A percentile compares a stretch with the other conserved stretches of the same genome.
These are phyloP conservation scores for Vicia sativa DNA, from an alignment of 306 rosid genomes.

Conservation along the genomic window DNA sequence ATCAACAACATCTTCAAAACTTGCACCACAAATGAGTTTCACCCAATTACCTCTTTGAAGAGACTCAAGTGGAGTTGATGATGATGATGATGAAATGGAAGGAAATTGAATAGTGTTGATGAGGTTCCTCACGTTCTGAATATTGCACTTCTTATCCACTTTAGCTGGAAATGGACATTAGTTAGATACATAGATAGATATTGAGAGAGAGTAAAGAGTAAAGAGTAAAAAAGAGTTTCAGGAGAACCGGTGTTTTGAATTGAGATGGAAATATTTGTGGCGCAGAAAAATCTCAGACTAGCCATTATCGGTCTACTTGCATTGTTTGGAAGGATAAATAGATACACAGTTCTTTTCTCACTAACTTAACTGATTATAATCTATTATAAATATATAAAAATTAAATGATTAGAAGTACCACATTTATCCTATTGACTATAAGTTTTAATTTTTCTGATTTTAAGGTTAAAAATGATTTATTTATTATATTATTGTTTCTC, in stretches of 20 bases:
- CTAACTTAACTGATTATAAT: too few relatives aligned
- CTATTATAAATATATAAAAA: too few relatives aligned
- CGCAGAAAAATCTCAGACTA: background rate
- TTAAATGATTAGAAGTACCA: too few relatives aligned
- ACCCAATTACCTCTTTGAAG: constrained; percentile 53
- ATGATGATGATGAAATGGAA: constrained; percentile 40
- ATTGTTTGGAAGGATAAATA: too few relatives aligned
- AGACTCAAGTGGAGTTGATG: constrained; percentile 52
- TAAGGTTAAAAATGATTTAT: too few relatives aligned
- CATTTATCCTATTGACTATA: too few relatives aligned
- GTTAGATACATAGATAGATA: background rate
- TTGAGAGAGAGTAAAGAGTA: background rate
- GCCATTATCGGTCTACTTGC: background rate
- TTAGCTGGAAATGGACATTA: background rate
- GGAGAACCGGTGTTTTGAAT: constrained; percentile 3
- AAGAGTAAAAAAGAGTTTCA: background rate
- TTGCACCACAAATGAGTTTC: constrained; percentile 61
- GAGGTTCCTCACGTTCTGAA: background rate
- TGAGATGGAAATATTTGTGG: background rate
- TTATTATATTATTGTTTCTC: too few relatives aligned
- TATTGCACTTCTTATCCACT: background rate
- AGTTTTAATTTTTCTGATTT: too few relatives aligned
- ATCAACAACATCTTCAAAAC: constrained; percentile 94
- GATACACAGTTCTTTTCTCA: too few relatives aligned
- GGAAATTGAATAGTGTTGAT: constrained; percentile 15